phyloP scores from a whole-genome alignment of 2,329 filamentous ascomycete genomes.

The Esteya vermicola region DNA sequence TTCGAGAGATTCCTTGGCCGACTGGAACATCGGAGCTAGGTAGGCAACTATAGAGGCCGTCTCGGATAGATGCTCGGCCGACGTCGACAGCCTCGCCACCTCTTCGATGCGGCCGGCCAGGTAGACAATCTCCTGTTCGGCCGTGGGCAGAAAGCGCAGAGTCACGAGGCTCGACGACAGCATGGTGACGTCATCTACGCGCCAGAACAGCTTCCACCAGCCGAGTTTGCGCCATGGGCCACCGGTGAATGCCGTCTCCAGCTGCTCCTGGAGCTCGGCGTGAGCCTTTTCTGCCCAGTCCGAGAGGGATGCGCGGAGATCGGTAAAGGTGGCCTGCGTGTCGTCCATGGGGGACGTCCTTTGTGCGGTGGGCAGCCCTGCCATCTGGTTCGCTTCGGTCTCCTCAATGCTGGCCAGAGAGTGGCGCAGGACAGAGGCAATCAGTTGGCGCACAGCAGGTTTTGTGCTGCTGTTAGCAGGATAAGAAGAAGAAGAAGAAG shows the following conservation, averaged over 20 bases:
- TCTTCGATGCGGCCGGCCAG: slow-evolving; percentile 49
- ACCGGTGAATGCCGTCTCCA: slow-evolving; percentile 66
- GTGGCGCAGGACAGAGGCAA: slow-evolving; percentile 50
- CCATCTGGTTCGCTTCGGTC: slow-evolving; percentile 25
- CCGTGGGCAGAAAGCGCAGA: slow-evolving; percentile 59
- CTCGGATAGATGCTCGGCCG: slow-evolving; percentile 2
- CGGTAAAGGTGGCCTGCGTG: slow-evolving; percentile 22
- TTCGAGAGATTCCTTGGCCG: slow-evolving; percentile 3
- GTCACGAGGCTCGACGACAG: slow-evolving; percentile 67
- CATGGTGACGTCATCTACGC: slow-evolving; percentile 81
- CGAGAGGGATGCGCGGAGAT: slow-evolving; percentile 45
- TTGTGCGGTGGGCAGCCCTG: neutral
- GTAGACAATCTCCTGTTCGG: slow-evolving; percentile 73
- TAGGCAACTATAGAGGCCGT: slow-evolving; percentile 10
- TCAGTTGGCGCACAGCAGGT: slow-evolving; percentile 48
- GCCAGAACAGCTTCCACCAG: slow-evolving; percentile 96
- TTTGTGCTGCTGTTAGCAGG: slow-evolving; percentile 37
- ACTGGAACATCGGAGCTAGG: slow-evolving; percentile 11
- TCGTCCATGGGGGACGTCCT: slow-evolving; percentile 7
- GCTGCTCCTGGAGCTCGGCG: slow-evolving; percentile 64
- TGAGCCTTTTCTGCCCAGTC: slow-evolving; percentile 71
- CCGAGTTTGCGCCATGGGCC: slow-evolving; percentile 63
- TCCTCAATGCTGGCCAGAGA: slow-evolving; percentile 34
- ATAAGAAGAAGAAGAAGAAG: too few species aligned
- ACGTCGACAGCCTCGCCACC: slow-evolving; percentile 7